phyloP scores from a whole-genome alignment of 257 asterid genomes.

The Leonotis leonurus region DNA sequence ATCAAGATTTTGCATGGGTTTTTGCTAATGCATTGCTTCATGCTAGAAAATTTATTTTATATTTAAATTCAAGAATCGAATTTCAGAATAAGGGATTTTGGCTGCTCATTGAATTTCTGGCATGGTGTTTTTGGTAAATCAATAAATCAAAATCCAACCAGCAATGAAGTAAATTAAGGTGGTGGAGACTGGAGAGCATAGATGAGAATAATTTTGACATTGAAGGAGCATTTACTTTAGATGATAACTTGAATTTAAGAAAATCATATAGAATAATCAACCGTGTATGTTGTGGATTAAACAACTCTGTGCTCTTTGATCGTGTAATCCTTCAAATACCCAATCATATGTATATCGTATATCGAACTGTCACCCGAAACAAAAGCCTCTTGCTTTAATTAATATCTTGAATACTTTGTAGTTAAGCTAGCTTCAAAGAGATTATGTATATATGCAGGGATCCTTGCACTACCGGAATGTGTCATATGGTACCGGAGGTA shows the following conservation, averaged over 20 bases:
- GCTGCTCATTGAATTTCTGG: neutral
- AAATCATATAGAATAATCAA: neutral
- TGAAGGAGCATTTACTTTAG: neutral
- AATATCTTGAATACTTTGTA: neutral
- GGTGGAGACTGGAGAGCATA: neutral
- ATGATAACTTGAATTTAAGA: neutral
- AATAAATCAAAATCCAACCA: neutral
- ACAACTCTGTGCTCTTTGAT: neutral
- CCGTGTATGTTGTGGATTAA: neutral
- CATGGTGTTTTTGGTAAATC: neutral
- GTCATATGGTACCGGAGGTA: conserved; percentile 33
- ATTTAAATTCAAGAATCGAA: neutral
- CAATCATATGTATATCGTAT: neutral
- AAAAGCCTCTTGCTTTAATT: neutral
- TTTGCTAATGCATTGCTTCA: neutral
- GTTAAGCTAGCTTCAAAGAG: neutral
- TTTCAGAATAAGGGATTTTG: neutral
- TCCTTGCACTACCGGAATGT: conserved; percentile 55
- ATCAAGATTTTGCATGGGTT: neutral
- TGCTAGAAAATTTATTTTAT: neutral
- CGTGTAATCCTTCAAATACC: neutral
- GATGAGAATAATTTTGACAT: neutral
- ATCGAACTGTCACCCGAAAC: neutral
- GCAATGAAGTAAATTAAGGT: neutral
- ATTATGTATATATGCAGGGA: conserved; percentile 31